Base-by-base conservation (phyloP, 78 protist species). In the Cavenderia fasciculata region DNA sequence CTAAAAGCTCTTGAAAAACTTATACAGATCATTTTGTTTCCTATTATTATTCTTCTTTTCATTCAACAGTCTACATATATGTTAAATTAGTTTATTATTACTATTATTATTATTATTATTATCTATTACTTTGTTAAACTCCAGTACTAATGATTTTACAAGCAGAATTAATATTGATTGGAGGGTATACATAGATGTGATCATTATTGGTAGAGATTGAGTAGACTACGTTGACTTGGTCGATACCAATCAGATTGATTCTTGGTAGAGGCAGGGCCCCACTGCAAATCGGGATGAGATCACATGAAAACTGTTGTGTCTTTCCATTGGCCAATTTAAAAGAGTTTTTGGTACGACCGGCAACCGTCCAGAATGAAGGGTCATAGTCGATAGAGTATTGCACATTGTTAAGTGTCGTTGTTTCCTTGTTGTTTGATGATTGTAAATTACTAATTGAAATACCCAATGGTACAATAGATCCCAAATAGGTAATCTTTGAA, bases 181-280 rank as follows among this genome's bases (percentile, higher is more conserved):
- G 29, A 41, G 90, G 78, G 31, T 41, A 82, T 43, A 82, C 40
- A 44, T 56, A 82, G 3, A 82, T 82, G 19, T 52, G 51, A 66
- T 68, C 71, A 19, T 49, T 36, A 29, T n/a, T n/a, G n/a, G 59
- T 25, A n/a, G 18, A 33, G 40, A 68, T 82, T 38, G 74, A 40
- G 31, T 38, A 68, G 4, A 19, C 16, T 16, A 82, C 57, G 33
- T 56, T 82, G 16, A 40, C 27, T 27, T 47, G 34, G 31, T 41
- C 31, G 36, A 68, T 18, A 56, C 90, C 90, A 38, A 56, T 12
- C 0, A 82, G 49, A 12, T 23, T 41, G 1, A 82, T 66, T 18
- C 43, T 82, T 27, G 90, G 90, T 27, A 36, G 38, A 23, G 78
- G 65, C 11, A 44, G 38, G 18, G 90, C 49, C 2, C 90, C 90